These are phyloP conservation scores for Ustulina deusta DNA, from an alignment of 2,329 filamentous ascomycete genomes.

Conservation along the genomic window DNA sequence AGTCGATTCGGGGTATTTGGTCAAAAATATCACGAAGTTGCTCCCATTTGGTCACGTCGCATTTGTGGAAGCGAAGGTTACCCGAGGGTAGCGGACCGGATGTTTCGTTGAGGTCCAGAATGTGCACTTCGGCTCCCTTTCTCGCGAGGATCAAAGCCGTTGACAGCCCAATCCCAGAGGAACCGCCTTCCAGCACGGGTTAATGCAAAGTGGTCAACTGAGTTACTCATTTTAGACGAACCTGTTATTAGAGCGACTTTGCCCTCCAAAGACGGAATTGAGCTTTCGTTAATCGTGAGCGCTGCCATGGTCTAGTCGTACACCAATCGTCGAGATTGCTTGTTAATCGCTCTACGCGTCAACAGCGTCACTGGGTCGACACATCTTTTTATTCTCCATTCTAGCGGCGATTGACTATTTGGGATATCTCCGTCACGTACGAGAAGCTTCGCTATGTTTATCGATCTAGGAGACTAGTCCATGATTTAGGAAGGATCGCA, in stretches of 20 bases:
- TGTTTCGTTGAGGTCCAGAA: constrained; percentile 19
- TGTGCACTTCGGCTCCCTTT: constrained; percentile 30
- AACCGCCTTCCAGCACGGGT: constrained; percentile 16
- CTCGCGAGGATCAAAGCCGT: constrained; percentile 15
- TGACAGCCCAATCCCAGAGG: constrained; percentile 33
- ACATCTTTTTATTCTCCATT: background rate
- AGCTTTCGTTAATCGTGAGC: constrained; percentile 41
- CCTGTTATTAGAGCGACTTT: constrained; percentile 34
- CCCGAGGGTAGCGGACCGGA: background rate
- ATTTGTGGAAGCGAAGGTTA: constrained; percentile 35
- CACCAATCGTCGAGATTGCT: background rate
- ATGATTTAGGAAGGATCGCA: background rate
- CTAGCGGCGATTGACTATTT: constrained; percentile 6
- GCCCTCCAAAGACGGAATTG: constrained; percentile 36
- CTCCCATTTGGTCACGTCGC: constrained; percentile 48
- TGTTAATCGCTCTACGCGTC: background rate
- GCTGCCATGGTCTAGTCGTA: constrained; percentile 35
- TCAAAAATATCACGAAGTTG: constrained; percentile 44
- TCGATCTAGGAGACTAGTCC: background rate
- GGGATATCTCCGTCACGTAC: constrained; percentile 14
- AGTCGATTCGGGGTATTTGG: constrained; percentile 44
- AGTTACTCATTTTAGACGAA: background rate
- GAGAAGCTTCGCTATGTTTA: background rate
- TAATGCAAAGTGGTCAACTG: background rate
- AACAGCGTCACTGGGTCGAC: background rate